These are phyloP conservation scores for Karstenula rhodostoma DNA, from an alignment of 2,329 filamentous ascomycete genomes.

Conservation along the genomic window DNA sequence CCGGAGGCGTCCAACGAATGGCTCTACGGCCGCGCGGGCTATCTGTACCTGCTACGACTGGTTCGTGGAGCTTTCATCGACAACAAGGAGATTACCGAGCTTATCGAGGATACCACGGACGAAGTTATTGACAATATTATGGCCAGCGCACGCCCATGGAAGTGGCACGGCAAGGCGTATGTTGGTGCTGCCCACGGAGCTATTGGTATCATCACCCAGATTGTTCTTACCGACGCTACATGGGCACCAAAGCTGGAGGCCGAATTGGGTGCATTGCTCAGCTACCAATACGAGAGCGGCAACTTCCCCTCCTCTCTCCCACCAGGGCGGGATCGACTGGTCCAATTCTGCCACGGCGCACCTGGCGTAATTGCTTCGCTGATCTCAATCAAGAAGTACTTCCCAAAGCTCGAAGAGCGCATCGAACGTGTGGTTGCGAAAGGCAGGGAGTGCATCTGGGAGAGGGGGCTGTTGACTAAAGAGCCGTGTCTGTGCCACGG, in stretches of 20 bases:
- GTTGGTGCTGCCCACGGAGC: constrained; percentile 73
- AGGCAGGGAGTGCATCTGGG: constrained; percentile 63
- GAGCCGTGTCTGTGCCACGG: constrained; percentile 73
- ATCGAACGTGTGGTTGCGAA: constrained; percentile 63
- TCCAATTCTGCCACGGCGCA: constrained; percentile 74
- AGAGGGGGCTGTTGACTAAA: constrained; percentile 68
- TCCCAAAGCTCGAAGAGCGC: constrained; percentile 61
- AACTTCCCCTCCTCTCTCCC: constrained; percentile 69
- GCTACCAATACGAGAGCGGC: constrained; percentile 66
- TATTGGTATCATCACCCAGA: constrained; percentile 75
- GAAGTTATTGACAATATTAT: constrained; percentile 69
- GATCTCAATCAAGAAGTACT: constrained; percentile 63
- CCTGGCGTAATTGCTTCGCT: constrained; percentile 70
- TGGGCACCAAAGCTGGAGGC: constrained; percentile 63
- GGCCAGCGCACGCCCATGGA: constrained; percentile 64
- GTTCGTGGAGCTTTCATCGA: constrained; percentile 65
- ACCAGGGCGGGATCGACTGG: constrained; percentile 58
- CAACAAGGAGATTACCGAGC: constrained; percentile 59
- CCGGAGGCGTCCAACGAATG: constrained; percentile 66
- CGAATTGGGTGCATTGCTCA: constrained; percentile 64
- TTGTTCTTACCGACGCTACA: constrained; percentile 66
- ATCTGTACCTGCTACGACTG: constrained; percentile 72
- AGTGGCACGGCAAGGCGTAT: constrained; percentile 69
- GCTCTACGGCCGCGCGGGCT: constrained; percentile 72
- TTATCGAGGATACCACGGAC: constrained; percentile 62